Conservation (phyloP, 805 yeast species). For the Kuraishia cidri region DNA sequence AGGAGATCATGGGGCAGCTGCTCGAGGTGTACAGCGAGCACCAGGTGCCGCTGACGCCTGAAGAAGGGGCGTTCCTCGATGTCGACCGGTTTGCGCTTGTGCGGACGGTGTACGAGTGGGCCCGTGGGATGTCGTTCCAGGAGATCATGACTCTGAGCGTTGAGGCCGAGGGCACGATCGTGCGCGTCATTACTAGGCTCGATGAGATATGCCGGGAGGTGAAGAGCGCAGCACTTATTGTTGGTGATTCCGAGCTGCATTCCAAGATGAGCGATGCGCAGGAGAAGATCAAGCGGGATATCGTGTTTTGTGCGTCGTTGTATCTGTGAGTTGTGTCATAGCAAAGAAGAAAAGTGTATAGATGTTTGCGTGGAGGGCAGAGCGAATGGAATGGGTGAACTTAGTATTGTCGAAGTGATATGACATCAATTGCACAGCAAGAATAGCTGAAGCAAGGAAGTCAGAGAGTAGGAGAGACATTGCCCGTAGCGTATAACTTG, state of each 20-base stretch:
- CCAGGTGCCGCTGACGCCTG: conserved; percentile 71
- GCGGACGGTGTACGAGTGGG: conserved; percentile 97
- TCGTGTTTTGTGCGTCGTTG: conserved; percentile 93
- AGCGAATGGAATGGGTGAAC: too few species aligned
- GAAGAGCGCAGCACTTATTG: conserved; percentile 84
- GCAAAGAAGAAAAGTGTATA: too few species aligned
- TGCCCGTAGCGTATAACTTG: too few species aligned
- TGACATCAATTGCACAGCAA: too few species aligned
- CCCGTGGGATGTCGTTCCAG: conserved; percentile 84
- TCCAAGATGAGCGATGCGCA: conserved; percentile 88
- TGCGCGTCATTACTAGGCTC: conserved; percentile 85
- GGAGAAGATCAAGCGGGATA: conserved; percentile 91
- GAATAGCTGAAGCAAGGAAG: too few species aligned
- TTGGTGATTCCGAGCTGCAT: conserved; percentile 88
- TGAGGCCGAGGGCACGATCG: conserved; percentile 95
- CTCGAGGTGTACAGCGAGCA: conserved; percentile 52
- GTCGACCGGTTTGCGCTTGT: conserved; percentile 82
- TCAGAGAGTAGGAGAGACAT: too few species aligned
- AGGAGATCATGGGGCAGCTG: conserved; percentile 58
- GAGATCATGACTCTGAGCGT: conserved; percentile 84
- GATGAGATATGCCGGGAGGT: conserved; percentile 96
- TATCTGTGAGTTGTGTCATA: conserved; percentile 45
- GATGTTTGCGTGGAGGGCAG: too few species aligned
- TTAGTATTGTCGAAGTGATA: too few species aligned
- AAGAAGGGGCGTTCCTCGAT: conserved; percentile 79